Evolutionary conservation across 768 basidiomycete species (phyloP).

Genomic region (Agaricus blazei): DNA sequence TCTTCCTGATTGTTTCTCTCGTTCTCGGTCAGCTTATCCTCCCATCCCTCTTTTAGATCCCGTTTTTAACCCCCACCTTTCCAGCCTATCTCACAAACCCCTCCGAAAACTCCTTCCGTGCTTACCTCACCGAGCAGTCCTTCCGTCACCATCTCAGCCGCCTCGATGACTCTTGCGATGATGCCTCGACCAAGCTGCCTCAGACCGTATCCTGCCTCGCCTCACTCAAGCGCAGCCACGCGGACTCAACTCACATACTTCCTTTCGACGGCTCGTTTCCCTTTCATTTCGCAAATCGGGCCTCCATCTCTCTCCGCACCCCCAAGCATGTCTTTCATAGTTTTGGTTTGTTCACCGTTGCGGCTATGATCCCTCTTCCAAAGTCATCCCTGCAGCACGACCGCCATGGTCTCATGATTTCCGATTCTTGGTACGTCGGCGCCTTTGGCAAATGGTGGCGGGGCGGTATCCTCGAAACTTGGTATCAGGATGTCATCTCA

Average conservation of each 20-base stretch:
- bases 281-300: slow-evolving; percentile 89
- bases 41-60: slow-evolving; percentile 10
- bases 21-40: slow-evolving; percentile 56
- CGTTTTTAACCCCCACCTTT: slow-evolving; percentile 11
- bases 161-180: slow-evolving; percentile 64
- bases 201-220: slow-evolving; percentile 28
- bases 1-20: slow-evolving; percentile 63
- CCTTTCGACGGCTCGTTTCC: slow-evolving; percentile 28
- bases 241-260: slow-evolving; percentile 1
- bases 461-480: slow-evolving; percentile 75
- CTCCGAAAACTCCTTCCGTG: slow-evolving; percentile 86
- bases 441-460: slow-evolving; percentile 92
- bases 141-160: slow-evolving; percentile 91
- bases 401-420: slow-evolving; percentile 46
- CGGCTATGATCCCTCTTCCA: slow-evolving; percentile 60
- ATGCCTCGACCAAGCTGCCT: slow-evolving; percentile 23
- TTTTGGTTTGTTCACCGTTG: slow-evolving; percentile 85
- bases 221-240: slow-evolving; percentile 21
- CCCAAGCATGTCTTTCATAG: slow-evolving; percentile 84
- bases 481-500: slow-evolving; percentile 67
- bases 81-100: slow-evolving; percentile 95
- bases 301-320: slow-evolving; percentile 88
- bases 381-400: slow-evolving; percentile 32
- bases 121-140: slow-evolving; percentile 95
- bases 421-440: slow-evolving; percentile 87